Conservation (phyloP, 2,329 filamentous ascomycete species). For the Hypomyces perniciosus region DNA sequence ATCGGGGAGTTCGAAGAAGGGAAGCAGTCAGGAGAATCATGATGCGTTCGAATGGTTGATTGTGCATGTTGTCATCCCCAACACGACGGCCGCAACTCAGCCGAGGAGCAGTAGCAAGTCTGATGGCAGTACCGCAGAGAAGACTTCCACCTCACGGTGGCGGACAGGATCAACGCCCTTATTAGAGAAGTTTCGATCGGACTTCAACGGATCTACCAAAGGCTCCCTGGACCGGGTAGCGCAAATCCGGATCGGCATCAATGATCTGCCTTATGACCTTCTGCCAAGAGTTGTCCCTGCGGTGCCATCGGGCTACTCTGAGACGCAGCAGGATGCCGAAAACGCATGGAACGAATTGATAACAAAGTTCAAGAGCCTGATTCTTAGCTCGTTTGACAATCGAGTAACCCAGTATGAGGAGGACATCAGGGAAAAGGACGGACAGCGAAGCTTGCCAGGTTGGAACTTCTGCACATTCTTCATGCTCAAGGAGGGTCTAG, state of each 20-base stretch:
- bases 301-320: conserved; percentile 57
- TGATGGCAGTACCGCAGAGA: conserved; percentile 56
- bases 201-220: conserved; percentile 76
- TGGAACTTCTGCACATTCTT: conserved; percentile 99
- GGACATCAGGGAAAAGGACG: conserved; percentile 90
- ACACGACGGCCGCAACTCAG: conserved; percentile 73
- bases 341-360: conserved; percentile 80
- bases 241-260: conserved; percentile 74
- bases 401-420: conserved; percentile 94
- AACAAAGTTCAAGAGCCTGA: conserved; percentile 77
- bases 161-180: conserved; percentile 74
- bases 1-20: conserved; percentile 46
- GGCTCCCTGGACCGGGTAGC: conserved; percentile 68
- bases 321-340: conserved; percentile 71
- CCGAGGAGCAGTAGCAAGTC: conserved; percentile 56
- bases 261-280: conserved; percentile 60
- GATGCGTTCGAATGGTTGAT: conserved; percentile 97
- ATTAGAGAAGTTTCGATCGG: conserved; percentile 80
- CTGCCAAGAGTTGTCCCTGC: conserved; percentile 58
- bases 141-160: conserved; percentile 66
- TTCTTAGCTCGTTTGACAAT: conserved; percentile 82
- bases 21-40: conserved; percentile 77
- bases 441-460: conserved; percentile 77
- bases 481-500: conserved; percentile 90
- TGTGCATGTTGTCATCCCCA: conserved; percentile 84